These are phyloP conservation scores for Bruguiera hainesii DNA, from an alignment of 441 rosid genomes.

Conservation along the genomic window DNA sequence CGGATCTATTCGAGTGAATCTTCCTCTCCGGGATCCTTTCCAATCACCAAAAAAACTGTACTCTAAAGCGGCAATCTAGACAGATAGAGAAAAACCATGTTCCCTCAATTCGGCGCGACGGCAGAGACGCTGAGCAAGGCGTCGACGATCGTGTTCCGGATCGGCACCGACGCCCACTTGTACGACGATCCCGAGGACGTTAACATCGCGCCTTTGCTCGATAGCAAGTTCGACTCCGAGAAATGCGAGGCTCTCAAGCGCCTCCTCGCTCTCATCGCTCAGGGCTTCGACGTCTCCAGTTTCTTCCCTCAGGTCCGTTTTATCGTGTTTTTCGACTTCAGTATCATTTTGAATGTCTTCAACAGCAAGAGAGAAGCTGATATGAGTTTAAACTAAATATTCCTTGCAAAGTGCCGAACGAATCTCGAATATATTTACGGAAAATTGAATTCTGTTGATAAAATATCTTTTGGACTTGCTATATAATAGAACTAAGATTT, in stretches of 20 bases:
- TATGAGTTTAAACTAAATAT: too few relatives aligned
- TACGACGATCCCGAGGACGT: constrained; percentile 97
- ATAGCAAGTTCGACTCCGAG: constrained; percentile 90
- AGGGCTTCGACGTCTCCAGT: constrained; percentile 94
- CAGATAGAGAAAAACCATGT: constrained; percentile 30
- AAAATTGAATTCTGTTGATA: too few relatives aligned
- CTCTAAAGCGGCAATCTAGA: neutral
- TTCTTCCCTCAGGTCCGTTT: constrained; percentile 81
- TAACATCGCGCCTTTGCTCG: constrained; percentile 75
- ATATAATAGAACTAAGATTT: too few relatives aligned
- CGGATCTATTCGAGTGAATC: too few relatives aligned
- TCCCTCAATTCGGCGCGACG: constrained; percentile 76
- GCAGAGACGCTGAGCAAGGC: constrained; percentile 87
- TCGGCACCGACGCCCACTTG: constrained; percentile 94
- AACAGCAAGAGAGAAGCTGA: too few relatives aligned
- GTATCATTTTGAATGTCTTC: too few relatives aligned
- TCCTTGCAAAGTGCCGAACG: too few relatives aligned
- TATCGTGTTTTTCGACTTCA: too few relatives aligned
- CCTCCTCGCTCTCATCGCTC: constrained; percentile 88
- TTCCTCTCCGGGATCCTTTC: too few relatives aligned
- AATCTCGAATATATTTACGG: too few relatives aligned
- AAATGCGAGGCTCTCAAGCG: constrained; percentile 96
- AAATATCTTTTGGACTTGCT: too few relatives aligned
- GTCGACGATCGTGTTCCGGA: constrained; percentile 70
- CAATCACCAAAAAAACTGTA: neutral